Conservation (phyloP, 352 stramenopile species). For the Blastocystis sp. region DNA sequence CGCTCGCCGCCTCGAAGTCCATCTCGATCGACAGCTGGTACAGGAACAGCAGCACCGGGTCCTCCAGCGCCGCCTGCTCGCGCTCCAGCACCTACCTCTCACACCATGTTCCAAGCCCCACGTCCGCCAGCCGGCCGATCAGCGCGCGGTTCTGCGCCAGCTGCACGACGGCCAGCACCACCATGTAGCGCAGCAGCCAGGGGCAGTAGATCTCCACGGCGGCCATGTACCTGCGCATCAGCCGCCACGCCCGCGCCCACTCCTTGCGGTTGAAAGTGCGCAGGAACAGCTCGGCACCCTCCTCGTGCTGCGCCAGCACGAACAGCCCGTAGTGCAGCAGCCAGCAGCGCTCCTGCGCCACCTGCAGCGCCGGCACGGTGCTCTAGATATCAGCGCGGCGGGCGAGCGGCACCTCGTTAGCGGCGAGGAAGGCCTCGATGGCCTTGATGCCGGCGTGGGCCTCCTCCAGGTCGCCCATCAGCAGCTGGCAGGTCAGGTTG, state of each 20-base stretch:
- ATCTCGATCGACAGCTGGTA: neutral
- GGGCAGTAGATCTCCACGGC: neutral
- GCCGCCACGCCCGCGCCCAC: neutral
- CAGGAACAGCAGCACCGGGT: neutral
- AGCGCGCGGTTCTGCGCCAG: neutral
- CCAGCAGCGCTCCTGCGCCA: neutral
- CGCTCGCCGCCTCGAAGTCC: conserved; percentile 6
- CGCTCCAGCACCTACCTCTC: neutral
- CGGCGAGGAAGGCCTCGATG: neutral
- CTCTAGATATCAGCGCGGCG: too few relatives aligned
- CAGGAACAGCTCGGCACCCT: neutral
- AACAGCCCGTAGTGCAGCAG: conserved; percentile 3
- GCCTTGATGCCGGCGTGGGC: neutral
- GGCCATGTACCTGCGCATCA: neutral
- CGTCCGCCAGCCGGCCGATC: neutral
- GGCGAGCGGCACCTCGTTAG: too few relatives aligned
- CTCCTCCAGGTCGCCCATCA: neutral
- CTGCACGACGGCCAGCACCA: neutral
- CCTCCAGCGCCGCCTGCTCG: neutral
- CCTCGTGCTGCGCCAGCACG: neutral
- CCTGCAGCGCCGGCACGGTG: neutral
- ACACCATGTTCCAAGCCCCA: too few relatives aligned
- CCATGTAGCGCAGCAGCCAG: conserved; percentile 19
- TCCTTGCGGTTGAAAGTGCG: neutral
- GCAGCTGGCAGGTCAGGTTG: conserved; percentile 15